Conservation (phyloP, 2,329 filamentous ascomycete genomes). For the Colletotrichum sp. region DNA sequence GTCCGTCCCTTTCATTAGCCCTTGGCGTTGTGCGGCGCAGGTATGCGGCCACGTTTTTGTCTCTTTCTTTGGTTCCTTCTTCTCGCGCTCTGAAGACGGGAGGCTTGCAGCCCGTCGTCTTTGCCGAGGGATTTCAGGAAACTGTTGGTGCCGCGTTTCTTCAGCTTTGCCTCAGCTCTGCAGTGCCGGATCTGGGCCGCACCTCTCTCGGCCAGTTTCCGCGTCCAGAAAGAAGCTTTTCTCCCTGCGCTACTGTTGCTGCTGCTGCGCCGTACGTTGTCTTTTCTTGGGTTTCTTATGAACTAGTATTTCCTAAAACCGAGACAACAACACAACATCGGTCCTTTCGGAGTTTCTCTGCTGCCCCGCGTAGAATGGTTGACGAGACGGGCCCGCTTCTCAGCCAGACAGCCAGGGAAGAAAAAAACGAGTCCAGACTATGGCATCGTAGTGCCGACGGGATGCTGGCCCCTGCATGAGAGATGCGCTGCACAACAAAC, state of each 20-base stretch:
- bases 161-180: conserved; percentile 3
- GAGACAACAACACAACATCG: background rate
- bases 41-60: background rate
- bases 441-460: background rate
- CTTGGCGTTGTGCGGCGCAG: background rate
- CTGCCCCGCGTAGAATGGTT: background rate
- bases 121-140: background rate
- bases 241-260: background rate
- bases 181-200: background rate
- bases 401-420: background rate
- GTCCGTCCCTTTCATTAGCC: background rate
- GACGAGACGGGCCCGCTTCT: background rate
- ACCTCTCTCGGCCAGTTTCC: conserved; percentile 9
- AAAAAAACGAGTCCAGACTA: background rate
- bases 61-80: background rate
- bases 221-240: background rate
- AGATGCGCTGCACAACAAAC: background rate
- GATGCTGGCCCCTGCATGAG: background rate
- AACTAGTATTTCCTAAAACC: background rate
- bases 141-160: background rate
- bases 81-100: background rate
- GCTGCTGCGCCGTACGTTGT: background rate
- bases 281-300: background rate
- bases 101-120: background rate
- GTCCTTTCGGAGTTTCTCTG: background rate